Evolutionary conservation across 75 land plant species (phyloP).

Genomic region (Pinus taeda): DNA sequence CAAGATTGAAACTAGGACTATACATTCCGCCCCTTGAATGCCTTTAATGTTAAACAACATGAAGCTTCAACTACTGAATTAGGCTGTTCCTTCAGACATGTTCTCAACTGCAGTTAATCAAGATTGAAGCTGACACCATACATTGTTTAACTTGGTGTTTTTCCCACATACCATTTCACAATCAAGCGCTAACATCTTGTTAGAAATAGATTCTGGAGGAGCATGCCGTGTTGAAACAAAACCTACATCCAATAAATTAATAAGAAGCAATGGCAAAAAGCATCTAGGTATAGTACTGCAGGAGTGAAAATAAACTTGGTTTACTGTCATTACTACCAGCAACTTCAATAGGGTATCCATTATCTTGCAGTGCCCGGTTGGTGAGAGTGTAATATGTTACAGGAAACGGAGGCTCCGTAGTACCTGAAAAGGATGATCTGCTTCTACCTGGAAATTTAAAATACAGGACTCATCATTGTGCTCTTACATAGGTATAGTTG

Average conservation of each 20-base stretch:
- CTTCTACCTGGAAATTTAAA: background rate
- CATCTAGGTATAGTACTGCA: background rate
- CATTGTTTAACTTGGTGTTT: background rate
- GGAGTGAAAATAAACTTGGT: background rate
- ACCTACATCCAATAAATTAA: slow-evolving; percentile 29
- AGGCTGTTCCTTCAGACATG: background rate
- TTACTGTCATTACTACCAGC: slow-evolving; percentile 1
- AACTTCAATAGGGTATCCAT: slow-evolving; percentile 51
- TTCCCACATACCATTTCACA: slow-evolving; percentile 76
- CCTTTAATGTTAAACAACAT: background rate
- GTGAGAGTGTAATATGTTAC: slow-evolving; percentile 77
- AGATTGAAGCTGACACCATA: slow-evolving; percentile 2
- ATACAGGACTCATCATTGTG: slow-evolving; percentile 8
- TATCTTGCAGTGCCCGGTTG: slow-evolving; percentile 66
- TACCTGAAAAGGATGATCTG: background rate
- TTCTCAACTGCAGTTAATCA: background rate
- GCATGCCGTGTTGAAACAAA: slow-evolving; percentile 65
- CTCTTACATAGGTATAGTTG: background rate
- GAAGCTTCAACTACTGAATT: background rate
- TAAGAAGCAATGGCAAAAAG: background rate
- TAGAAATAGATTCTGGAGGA: slow-evolving; percentile 30
- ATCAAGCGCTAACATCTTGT: slow-evolving; percentile 73
- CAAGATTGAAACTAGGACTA: background rate
- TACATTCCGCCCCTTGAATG: background rate
- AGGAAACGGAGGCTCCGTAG: slow-evolving; percentile 55